Evolutionary conservation across 2,329 filamentous ascomycete species (phyloP), one percentile per base, ranked within the genome.

Genomic region (Scedosporium boydii): DNA sequence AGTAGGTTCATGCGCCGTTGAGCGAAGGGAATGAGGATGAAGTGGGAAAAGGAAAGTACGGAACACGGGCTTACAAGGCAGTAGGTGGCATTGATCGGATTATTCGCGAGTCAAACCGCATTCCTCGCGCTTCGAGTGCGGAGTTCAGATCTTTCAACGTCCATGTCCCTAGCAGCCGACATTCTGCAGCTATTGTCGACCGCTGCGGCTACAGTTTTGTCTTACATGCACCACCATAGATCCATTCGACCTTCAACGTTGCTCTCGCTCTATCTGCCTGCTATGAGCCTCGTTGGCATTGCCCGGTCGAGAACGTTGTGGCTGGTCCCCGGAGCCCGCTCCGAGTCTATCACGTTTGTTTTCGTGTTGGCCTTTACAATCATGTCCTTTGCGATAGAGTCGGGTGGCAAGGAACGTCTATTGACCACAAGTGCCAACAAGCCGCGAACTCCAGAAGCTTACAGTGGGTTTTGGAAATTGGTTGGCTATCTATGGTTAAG

Each of bases 221-320:
- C 66, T 9, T 63, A 63, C 4, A 38, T 67, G 6, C 66, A 62
- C 46, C 67, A 71, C 42, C 65, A 65, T 12, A 63, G 66, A 16
- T 69, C 67, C 1, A 46, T 55, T 14, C 68, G 67, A 0, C 70
- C 69, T 2, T 70, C 68, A 1, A 69, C 70, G 3, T 51, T 70
- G 0, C 63, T 71, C 3, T 65, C 63, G 27, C 44, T 71, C 0
- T 70, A 68, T 51, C 48, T 70, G 5, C 67, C 69, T 0, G 51
- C 63, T 1, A 38, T 62, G 1, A 46, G 61, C 23, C 59, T 71
- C 7, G 34, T 69, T 6, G 64, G 62, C 2, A 65, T 67, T 23
- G 63, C 68, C 12, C 62, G 66, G 6, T 61, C 60, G 6, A 65
- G 68, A 42, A 67, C 65, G 6, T 55, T 67, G 16, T 69, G 67